These are phyloP conservation scores for Blastocystis sp. DNA, from an alignment of 352 stramenopile species.

Conservation along the genomic window DNA sequence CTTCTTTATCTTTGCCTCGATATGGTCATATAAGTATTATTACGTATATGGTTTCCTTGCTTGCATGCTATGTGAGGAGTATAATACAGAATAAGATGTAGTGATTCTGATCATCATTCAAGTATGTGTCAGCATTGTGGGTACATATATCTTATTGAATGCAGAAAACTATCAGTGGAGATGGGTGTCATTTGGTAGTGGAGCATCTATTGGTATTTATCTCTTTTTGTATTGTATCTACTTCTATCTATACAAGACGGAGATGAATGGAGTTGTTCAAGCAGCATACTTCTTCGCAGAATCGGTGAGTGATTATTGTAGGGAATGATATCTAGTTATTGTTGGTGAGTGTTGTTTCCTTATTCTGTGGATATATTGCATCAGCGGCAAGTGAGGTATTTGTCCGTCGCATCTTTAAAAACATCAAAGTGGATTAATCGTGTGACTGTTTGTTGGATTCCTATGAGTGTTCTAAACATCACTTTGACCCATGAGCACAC, in stretches of 20 bases:
- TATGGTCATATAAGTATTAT: constrained; percentile 99
- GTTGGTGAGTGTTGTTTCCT: constrained; percentile 71
- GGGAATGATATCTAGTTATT: constrained; percentile 83
- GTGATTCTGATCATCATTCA: constrained; percentile 92
- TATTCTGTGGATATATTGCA: constrained; percentile 55
- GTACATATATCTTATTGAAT: constrained; percentile 96
- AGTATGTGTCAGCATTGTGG: constrained; percentile 94
- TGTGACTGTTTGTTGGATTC: not conserved
- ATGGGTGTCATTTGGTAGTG: constrained; percentile 89
- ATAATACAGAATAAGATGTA: constrained; percentile 71
- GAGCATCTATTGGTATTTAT: constrained; percentile 85
- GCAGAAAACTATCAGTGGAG: constrained; percentile 98
- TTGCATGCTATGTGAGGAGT: not conserved
- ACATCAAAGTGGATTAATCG: constrained; percentile 85
- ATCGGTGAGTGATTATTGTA: constrained; percentile 83
- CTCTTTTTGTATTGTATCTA: constrained; percentile 97
- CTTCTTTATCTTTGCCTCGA: constrained; percentile 99
- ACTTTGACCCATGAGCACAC: no score
- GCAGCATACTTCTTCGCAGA: constrained; percentile 97
- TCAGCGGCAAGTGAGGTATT: constrained; percentile 83
- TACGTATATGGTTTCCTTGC: constrained; percentile 93
- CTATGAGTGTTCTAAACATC: no score
- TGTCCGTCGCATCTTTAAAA: constrained; percentile 85
- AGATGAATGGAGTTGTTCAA: constrained; percentile 96
- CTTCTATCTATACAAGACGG: constrained; percentile 98